These are phyloP conservation scores for Trypethelium eluteriae DNA, from an alignment of 495 filamentous ascomycete species.

Conservation along the genomic window DNA sequence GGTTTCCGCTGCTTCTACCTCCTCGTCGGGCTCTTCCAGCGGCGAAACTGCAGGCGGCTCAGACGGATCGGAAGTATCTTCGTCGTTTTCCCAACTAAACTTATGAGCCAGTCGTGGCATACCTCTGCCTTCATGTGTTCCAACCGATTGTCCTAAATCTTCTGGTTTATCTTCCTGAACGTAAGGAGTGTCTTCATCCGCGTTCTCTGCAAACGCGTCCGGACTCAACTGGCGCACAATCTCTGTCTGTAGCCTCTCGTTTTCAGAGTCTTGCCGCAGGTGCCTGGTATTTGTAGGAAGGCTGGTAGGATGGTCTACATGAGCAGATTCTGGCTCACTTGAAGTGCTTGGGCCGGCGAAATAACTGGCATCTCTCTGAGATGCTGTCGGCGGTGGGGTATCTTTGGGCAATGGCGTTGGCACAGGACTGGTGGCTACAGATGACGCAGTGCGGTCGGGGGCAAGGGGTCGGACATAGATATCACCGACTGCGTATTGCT, in stretches of 20 bases:
- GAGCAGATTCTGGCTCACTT: constrained; percentile 6
- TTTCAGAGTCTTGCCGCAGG: constrained; percentile 58
- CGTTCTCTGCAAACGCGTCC: not conserved
- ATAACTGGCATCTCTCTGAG: constrained; percentile 19
- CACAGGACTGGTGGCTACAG: constrained; percentile 23
- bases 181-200: not conserved
- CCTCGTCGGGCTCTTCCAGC: not conserved
- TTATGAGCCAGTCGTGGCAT: constrained; percentile 27
- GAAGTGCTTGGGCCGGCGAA: constrained; percentile 20
- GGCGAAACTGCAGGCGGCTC: not conserved
- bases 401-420: constrained; percentile 33
- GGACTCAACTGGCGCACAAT: constrained; percentile 71
- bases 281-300: constrained; percentile 46
- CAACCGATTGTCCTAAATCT: not conserved
- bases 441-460: constrained; percentile 25
- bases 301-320: not conserved
- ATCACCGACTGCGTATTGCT: constrained; percentile 19
- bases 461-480: constrained; percentile 26
- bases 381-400: not conserved
- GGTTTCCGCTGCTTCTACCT: not conserved
- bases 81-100: constrained; percentile 34
- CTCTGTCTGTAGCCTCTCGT: constrained; percentile 68
- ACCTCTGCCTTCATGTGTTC: not conserved
- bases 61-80: not conserved
- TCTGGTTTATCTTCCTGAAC: not conserved